Percentiles rank a stretch among this genome's conserved stretches.
These are phyloP conservation scores for Fragilaria crotonensis DNA, from an alignment of 108 stramenopile genomes.

Conservation along the genomic window DNA sequence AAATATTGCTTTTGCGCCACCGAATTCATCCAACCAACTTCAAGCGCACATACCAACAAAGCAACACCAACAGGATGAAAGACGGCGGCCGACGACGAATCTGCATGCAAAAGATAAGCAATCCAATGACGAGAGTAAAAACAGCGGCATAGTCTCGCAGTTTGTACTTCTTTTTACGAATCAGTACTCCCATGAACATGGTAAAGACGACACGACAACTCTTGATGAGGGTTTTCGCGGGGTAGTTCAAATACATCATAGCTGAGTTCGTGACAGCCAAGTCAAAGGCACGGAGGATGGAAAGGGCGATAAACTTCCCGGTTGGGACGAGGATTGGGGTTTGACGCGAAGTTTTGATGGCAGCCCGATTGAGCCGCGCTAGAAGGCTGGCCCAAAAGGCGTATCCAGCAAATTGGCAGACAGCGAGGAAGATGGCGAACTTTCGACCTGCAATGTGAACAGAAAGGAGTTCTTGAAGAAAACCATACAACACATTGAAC, in stretches of 20 bases:
- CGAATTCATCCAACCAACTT: conserved; percentile 3
- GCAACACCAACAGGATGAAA: conserved; percentile 14
- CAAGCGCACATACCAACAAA: conserved; percentile 6
- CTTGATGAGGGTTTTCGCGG: conserved; percentile 20
- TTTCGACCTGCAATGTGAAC: conserved; percentile 13
- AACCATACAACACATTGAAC: conserved; percentile 17
- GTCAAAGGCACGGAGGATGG: conserved; percentile 17
- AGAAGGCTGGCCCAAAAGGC: conserved; percentile 6
- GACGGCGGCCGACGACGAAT: conserved; percentile 5
- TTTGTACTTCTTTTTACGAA: conserved; percentile 8
- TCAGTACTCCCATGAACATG: conserved; percentile 12
- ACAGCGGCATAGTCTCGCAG: conserved; percentile 12
- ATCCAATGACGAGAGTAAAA: conserved; percentile 10
- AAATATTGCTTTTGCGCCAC: no score
- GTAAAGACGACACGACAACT: conserved; percentile 18
- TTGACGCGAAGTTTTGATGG: background rate
- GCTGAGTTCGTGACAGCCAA: conserved; percentile 17
- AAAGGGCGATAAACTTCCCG: conserved; percentile 1
- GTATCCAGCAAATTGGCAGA: conserved; percentile 15
- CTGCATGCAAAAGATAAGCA: conserved; percentile 17
- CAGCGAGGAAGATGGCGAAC: conserved; percentile 14
- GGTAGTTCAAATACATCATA: conserved; percentile 18
- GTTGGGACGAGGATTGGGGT: background rate
- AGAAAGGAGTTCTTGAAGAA: conserved; percentile 15
- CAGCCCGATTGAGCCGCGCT: background rate